Conservation (phyloP, 129 eudicot species). For the Saussurea involucrata region DNA sequence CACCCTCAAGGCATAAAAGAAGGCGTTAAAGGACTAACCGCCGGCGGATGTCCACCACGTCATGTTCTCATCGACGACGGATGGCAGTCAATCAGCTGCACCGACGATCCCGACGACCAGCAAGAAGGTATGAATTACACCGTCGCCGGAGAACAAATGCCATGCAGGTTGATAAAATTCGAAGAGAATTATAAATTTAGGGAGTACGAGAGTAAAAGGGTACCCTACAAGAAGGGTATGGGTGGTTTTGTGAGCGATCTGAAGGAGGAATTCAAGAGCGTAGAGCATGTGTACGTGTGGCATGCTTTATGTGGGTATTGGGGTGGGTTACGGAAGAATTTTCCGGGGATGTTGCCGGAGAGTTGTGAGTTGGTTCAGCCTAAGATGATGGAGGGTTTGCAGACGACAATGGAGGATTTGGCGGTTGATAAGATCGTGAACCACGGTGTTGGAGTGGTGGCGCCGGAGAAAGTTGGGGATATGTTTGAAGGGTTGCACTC, state of each 20-base stretch:
- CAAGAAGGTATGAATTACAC: conserved; percentile 72
- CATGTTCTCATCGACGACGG: conserved; percentile 87
- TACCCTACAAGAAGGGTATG: conserved; percentile 48
- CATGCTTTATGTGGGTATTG: conserved; percentile 95
- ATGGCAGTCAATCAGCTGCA: conserved; percentile 85
- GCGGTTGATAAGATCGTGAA: conserved; percentile 91
- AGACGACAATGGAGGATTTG: conserved; percentile 81
- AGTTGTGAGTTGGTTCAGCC: conserved; percentile 4
- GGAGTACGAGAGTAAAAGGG: conserved; percentile 45
- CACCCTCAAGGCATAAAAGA: conserved; percentile 78
- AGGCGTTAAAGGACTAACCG: conserved; percentile 65
- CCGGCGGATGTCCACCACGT: conserved; percentile 94
- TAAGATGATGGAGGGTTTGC: conserved; percentile 34
- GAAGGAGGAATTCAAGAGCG: conserved; percentile 54
- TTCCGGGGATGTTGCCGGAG: conserved; percentile 40
- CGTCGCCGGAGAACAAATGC: conserved; percentile 82
- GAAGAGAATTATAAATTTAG: conserved; percentile 77
- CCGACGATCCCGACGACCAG: conserved; percentile 48
- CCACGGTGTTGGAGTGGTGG: conserved; percentile 76
- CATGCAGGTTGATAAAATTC: conserved; percentile 51
- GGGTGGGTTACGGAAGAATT: conserved; percentile 55
- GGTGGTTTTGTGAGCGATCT: conserved; percentile 75
- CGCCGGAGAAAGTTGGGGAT: conserved; percentile 55
- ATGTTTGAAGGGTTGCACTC: conserved; percentile 83
- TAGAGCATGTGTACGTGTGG: conserved; percentile 88